Conservation (phyloP, 2,329 filamentous ascomycete genomes). For the Sporothrix phasma region DNA sequence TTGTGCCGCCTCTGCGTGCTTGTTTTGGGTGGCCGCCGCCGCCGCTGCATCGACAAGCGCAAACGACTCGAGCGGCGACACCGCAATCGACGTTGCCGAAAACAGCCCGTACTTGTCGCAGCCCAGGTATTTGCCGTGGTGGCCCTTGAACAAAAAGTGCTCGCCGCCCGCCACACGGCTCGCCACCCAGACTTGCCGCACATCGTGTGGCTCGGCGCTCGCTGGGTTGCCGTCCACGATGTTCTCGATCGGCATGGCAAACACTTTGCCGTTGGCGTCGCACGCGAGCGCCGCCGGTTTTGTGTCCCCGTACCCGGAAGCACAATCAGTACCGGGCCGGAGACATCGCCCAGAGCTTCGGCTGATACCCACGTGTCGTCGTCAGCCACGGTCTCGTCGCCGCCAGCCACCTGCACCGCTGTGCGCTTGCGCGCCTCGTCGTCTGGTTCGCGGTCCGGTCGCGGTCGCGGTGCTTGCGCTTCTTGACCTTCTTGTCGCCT, state of each 20-base stretch:
- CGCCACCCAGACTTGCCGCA: slow-evolving; percentile 90
- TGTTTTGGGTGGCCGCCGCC: slow-evolving; percentile 26
- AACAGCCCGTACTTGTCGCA: slow-evolving; percentile 77
- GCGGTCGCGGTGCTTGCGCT: slow-evolving; percentile 64
- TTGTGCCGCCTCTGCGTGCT: slow-evolving; percentile 25
- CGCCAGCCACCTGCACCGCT: slow-evolving; percentile 28
- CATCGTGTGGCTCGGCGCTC: slow-evolving; percentile 92
- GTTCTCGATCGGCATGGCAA: slow-evolving; percentile 73
- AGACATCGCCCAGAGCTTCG: slow-evolving; percentile 61
- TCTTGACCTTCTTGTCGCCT: slow-evolving; percentile 91
- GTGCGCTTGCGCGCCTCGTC: slow-evolving; percentile 28
- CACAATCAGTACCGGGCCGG: slow-evolving; percentile 74
- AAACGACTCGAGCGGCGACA: slow-evolving; percentile 78
- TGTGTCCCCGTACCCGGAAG: slow-evolving; percentile 55
- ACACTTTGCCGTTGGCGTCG: slow-evolving; percentile 80
- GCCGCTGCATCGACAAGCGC: slow-evolving; percentile 53
- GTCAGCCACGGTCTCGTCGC: slow-evolving; percentile 35
- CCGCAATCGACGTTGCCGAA: slow-evolving; percentile 67
- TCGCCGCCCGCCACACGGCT: slow-evolving; percentile 76
- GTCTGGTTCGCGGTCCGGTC: slow-evolving; percentile 41
- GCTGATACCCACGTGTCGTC: slow-evolving; percentile 92
- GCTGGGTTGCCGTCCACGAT: slow-evolving; percentile 70
- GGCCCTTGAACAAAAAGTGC: slow-evolving; percentile 74
- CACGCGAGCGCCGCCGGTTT: slow-evolving; percentile 66
- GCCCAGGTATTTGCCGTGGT: slow-evolving; percentile 79